Evolutionary conservation across 768 basidiomycete species (phyloP).

Genomic region (Rossbeevera mucosa): DNA sequence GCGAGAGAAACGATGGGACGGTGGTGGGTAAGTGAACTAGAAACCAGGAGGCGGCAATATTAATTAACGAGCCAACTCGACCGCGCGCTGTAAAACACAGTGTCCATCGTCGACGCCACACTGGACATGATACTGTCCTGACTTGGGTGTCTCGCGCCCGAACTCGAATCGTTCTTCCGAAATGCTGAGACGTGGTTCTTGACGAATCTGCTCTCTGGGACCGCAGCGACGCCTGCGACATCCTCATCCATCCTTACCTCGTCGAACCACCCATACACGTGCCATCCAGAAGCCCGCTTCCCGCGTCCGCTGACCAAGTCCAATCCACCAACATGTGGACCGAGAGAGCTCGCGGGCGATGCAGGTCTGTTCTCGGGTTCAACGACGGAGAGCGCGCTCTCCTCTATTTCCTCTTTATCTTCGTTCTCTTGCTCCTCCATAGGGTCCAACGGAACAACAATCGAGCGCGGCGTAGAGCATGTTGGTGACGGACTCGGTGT

Average conservation of each 20-base stretch:
- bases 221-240: background rate
- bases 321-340: conserved; percentile 27
- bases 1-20: background rate
- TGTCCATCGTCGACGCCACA: conserved; percentile 17
- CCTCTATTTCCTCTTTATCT: background rate
- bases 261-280: conserved; percentile 17
- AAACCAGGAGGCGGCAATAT: background rate
- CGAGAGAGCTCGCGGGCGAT: conserved; percentile 19
- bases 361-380: conserved; percentile 5
- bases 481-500: conserved; percentile 29
- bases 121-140: conserved; percentile 23
- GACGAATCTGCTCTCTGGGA: background rate
- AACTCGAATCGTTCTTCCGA: conserved; percentile 1
- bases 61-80: conserved; percentile 22
- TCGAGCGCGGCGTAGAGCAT: conserved; percentile 2
- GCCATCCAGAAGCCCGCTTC: conserved; percentile 33
- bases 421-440: background rate
- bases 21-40: background rate
- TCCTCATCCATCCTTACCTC: background rate
- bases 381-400: background rate
- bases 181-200: conserved; percentile 15
- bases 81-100: conserved; percentile 30
- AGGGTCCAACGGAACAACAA: conserved; percentile 3
- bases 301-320: conserved; percentile 28
- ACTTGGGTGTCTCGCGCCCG: conserved; percentile 17